Base-by-base conservation (phyloP, 495 filamentous ascomycete species). In the Aspergillus biplanus region DNA sequence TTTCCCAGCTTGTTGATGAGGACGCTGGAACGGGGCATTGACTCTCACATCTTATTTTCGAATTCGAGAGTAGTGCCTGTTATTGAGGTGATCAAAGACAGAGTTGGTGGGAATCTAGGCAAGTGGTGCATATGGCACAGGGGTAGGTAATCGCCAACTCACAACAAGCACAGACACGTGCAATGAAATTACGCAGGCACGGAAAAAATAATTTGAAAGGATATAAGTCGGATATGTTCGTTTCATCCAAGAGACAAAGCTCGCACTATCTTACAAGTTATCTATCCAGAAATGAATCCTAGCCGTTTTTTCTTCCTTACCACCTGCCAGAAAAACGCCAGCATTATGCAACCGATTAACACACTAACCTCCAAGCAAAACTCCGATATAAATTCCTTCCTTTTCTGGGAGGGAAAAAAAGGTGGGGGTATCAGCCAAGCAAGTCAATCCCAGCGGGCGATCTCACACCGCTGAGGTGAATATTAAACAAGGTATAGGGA, bases 71-170 rank as follows among this genome's bases (percentile, higher is more conserved):
- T 56, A 1, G 58, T 54, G 7, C 55, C 50, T 21, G 71, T 80
- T 11, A 70, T 78, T 1, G 79, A 82, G 58, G 74, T 80, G 4
- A 70, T 82, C 44, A 82, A 82, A 57, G 78, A 80, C 65, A 71
- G 79, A 5, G 60, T 66, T 6, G 78, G 78, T 0, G 54, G 67
- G 60, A 70, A 74, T 15, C 33, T 73, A 13, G 78, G 79, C 15
- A 78, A 72, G 67, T 80, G 77, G 78, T 74, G 75, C 46, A 57
- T 72, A 58, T 78, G 76, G 77, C 52, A 21, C 32, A 33, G 35
- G 9, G 33, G 18, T 21, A 39, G 54, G 27, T 61, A 16, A 56
- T 33, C n/a, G n/a, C 5, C 15, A 35, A 50, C 18, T 21, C 32
- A 18, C 18, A 34, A 53, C n/a, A 35, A 18, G 31, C 31, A 37